Percentiles rank a stretch among this genome's conserved stretches.
These are phyloP conservation scores for Collybiopsis confluens DNA, from an alignment of 768 basidiomycete species.

Conservation along the genomic window DNA sequence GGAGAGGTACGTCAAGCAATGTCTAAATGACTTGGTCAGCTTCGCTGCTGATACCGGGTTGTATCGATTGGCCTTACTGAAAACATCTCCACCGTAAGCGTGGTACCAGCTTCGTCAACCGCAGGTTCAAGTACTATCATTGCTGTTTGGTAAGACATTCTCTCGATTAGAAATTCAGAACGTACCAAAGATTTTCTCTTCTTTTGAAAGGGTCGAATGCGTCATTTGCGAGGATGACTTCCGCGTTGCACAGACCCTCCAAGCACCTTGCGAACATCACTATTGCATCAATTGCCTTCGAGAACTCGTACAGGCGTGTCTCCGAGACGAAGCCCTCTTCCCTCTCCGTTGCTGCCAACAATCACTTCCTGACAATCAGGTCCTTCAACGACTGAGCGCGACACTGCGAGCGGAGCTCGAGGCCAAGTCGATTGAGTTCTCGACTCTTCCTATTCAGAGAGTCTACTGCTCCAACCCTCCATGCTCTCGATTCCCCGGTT, in stretches of 20 bases:
- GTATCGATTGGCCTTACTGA: no score
- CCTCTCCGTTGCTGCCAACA: constrained; percentile 49
- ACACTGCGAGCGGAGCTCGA: constrained; percentile 28
- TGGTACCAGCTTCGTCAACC: no score
- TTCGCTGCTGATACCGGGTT: no score
- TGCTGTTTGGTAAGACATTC: neutral
- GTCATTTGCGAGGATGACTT: constrained; percentile 39
- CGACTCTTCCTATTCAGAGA: constrained; percentile 33
- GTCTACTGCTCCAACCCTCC: constrained; percentile 45
- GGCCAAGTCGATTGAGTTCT: constrained; percentile 43
- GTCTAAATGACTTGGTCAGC: no score
- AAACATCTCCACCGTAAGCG: no score
- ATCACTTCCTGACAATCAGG: constrained; percentile 22
- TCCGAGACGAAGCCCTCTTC: constrained; percentile 46
- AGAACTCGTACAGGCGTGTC: constrained; percentile 36
- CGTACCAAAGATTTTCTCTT: neutral
- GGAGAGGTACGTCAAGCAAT: no score
- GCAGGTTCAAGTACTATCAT: no score
- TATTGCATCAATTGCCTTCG: constrained; percentile 44
- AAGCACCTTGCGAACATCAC: constrained; percentile 39
- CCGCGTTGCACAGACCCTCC: constrained; percentile 20
- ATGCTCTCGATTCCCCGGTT: constrained; percentile 53
- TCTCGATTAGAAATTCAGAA: neutral
- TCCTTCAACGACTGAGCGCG: constrained; percentile 25
- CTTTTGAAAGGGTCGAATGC: constrained; percentile 29